Conservation (phyloP, 2,329 filamentous ascomycete species). For the Phialemoniopsis sp. region DNA sequence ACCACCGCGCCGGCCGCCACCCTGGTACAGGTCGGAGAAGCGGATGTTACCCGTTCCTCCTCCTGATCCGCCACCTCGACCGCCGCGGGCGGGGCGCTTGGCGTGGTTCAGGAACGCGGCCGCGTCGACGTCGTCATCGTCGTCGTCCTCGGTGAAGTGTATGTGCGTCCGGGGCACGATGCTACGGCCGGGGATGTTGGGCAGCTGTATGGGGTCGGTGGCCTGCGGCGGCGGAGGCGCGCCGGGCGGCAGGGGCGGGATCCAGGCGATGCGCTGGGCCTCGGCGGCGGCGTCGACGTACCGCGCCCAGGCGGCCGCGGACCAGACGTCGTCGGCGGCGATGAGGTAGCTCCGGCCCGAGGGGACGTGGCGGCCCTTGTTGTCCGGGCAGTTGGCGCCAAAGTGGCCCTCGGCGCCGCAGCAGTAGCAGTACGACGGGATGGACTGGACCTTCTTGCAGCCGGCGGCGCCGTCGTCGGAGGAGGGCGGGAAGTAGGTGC, state of each 20-base stretch:
- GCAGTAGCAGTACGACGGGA: constrained; percentile 50
- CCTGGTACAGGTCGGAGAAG: not conserved
- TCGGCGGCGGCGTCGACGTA: constrained; percentile 44
- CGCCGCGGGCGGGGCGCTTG: constrained; percentile 6
- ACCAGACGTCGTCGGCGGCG: constrained; percentile 44
- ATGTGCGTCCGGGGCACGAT: constrained; percentile 29
- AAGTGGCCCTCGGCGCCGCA: constrained; percentile 54
- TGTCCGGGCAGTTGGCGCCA: constrained; percentile 47
- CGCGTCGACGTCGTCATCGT: constrained; percentile 36
- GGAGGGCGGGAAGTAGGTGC: constrained; percentile 47
- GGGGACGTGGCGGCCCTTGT: constrained; percentile 10
- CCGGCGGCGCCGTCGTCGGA: constrained; percentile 25
- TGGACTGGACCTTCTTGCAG: constrained; percentile 41
- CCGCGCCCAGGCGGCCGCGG: constrained; percentile 37
- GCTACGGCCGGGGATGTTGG: constrained; percentile 17
- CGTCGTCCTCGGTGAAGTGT: constrained; percentile 41
- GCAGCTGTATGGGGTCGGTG: constrained; percentile 6
- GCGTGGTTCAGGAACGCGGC: constrained; percentile 23
- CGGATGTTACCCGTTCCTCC: not conserved
- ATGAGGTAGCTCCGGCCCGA: constrained; percentile 11
- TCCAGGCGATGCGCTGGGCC: constrained; percentile 28
- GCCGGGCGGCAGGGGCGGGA: constrained; percentile 1
- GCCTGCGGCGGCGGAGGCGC: not conserved
- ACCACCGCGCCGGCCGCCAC: no score
- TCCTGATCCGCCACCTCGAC: not conserved